Evolutionary conservation across 2,329 filamentous ascomycete genomes (phyloP).

Genomic region (Trichophaea hybrida): DNA sequence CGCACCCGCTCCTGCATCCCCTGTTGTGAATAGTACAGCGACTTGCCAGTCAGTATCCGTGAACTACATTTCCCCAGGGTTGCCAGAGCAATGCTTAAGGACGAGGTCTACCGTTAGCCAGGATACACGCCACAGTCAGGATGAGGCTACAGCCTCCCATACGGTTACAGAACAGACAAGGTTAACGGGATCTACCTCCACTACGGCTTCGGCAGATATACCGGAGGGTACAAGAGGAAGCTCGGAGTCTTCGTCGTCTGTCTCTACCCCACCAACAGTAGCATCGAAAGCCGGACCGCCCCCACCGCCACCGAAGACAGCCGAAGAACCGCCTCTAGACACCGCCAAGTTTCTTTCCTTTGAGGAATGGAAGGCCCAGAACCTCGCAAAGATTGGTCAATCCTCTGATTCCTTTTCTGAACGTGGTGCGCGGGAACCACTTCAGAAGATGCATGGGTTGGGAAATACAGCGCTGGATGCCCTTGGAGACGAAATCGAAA

Average conservation of each 20-base stretch:
- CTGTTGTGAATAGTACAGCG: neutral
- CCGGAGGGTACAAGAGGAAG: constrained; percentile 11
- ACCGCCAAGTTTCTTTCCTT: constrained; percentile 85
- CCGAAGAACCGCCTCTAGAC: constrained; percentile 53
- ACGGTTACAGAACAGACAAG: neutral
- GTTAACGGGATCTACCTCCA: neutral
- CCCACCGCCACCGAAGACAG: constrained; percentile 19
- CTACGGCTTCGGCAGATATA: constrained; percentile 4
- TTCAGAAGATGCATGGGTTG: constrained; percentile 39
- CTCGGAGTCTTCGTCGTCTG: constrained; percentile 5
- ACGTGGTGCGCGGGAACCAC: constrained; percentile 38
- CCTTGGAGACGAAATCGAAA: constrained; percentile 73
- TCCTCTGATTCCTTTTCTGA: constrained; percentile 52
- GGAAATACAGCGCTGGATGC: constrained; percentile 54
- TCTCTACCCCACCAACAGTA: neutral
- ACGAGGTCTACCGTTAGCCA: constrained; percentile 4
- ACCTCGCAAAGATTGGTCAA: constrained; percentile 72
- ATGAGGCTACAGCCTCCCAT: neutral
- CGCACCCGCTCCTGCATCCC: neutral
- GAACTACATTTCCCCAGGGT: constrained; percentile 67
- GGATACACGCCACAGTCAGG: constrained; percentile 2
- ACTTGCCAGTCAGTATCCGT: constrained; percentile 49
- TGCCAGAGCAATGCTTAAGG: constrained; percentile 59
- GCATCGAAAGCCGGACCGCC: constrained; percentile 14
- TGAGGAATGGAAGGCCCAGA: constrained; percentile 95